Conservation (phyloP, 768 basidiomycete genomes). For the Psilocybe tampanensis region DNA sequence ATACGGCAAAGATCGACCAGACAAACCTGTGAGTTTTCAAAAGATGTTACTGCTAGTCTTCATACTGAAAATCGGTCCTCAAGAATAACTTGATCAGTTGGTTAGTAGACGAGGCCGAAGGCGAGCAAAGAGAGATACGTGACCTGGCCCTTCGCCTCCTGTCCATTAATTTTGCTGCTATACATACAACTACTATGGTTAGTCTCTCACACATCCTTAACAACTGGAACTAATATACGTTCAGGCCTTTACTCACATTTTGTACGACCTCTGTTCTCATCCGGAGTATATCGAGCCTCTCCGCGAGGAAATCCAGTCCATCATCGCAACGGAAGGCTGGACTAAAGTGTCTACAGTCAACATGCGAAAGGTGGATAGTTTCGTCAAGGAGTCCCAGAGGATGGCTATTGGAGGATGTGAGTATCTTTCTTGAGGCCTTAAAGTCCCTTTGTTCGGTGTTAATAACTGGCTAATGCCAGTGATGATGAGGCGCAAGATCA, state of each 20-base stretch:
- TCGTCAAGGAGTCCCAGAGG: constrained; percentile 42
- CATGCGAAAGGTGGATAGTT: constrained; percentile 45
- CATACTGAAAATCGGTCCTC: not conserved
- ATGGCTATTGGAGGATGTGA: constrained; percentile 24
- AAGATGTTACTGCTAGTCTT: not conserved
- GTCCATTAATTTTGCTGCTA: constrained; percentile 39
- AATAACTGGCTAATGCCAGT: constrained; percentile 12
- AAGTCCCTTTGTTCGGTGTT: not conserved
- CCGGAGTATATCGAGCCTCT: constrained; percentile 23
- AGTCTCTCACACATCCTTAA: not conserved
- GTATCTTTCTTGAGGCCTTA: not conserved
- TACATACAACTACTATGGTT: constrained; percentile 43
- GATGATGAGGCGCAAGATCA: constrained; percentile 28
- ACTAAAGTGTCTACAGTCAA: constrained; percentile 31
- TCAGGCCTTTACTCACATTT: constrained; percentile 29
- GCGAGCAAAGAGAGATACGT: constrained; percentile 28
- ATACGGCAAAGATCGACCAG: constrained; percentile 31
- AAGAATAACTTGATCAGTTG: constrained; percentile 51
- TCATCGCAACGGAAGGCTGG: constrained; percentile 34
- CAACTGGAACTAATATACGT: not conserved
- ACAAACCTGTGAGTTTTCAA: constrained; percentile 32
- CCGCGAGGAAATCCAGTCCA: constrained; percentile 33
- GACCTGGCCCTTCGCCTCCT: constrained; percentile 31
- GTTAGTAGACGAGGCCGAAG: constrained; percentile 41
- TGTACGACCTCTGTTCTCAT: constrained; percentile 29